These are phyloP conservation scores for Cyberlindnera subsufficiens DNA, from an alignment of 805 yeast genomes.

Conservation along the genomic window DNA sequence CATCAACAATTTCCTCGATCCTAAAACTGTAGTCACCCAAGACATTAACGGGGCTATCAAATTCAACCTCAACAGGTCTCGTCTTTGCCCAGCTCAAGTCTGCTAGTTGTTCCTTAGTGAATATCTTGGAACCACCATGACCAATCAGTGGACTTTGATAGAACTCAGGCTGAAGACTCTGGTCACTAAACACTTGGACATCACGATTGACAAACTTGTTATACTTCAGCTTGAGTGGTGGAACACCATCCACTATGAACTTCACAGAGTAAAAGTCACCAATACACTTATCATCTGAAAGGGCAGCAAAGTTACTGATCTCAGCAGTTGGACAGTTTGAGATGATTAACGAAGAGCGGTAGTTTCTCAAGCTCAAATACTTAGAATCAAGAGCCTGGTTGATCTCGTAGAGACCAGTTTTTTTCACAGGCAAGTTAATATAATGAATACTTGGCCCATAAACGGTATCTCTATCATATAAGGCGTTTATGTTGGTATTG, in stretches of 20 bases:
- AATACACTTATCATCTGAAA: conserved; percentile 49
- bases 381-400: conserved; percentile 61
- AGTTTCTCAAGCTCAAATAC: conserved; percentile 53
- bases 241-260: conserved; percentile 64
- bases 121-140: conserved; percentile 21
- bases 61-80: conserved; percentile 35
- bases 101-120: conserved; percentile 28
- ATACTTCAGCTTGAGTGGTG: conserved; percentile 64
- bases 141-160: conserved; percentile 45
- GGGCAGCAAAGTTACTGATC: conserved; percentile 33
- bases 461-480: conserved; percentile 22
- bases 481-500: conserved; percentile 13
- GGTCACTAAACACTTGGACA: conserved; percentile 31
- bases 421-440: conserved; percentile 55
- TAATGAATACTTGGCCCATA: conserved; percentile 39
- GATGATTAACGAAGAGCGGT: conserved; percentile 56
- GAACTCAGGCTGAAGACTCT: conserved; percentile 43
- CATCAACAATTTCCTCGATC: conserved; percentile 57
- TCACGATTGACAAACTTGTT: conserved; percentile 38
- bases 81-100: conserved; percentile 40
- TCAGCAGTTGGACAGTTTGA: conserved; percentile 75
- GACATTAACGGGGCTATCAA: conserved; percentile 35
- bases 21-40: conserved; percentile 52
- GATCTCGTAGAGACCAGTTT: conserved; percentile 77
- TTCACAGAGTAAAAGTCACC: conserved; percentile 48